Conservation (phyloP, 306 rosid genomes). For the Castanea sativa region DNA sequence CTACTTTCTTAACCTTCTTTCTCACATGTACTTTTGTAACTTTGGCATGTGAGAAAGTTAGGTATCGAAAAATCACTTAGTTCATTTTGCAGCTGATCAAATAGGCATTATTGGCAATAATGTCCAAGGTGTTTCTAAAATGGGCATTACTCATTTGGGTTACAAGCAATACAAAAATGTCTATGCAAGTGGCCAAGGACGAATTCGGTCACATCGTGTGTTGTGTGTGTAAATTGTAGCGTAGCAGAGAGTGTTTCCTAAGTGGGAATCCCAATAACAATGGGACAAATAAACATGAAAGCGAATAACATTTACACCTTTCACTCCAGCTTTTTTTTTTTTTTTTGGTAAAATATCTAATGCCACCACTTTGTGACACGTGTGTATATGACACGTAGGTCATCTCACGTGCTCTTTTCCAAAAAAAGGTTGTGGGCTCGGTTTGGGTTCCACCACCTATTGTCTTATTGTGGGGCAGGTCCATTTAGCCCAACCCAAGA, state of each 20-base stretch:
- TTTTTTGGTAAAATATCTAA: neutral
- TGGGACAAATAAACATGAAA: neutral
- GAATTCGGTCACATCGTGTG: too few relatives aligned
- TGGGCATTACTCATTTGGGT: neutral
- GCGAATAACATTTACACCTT: neutral
- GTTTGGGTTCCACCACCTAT: slow-evolving; percentile 9
- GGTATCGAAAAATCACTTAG: neutral
- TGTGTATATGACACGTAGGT: slow-evolving; percentile 15
- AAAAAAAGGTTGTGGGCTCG: slow-evolving; percentile 4
- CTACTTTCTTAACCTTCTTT: too few relatives aligned
- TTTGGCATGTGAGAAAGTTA: neutral
- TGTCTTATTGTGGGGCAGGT: slow-evolving; percentile 26
- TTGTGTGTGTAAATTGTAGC: neutral
- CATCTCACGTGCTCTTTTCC: slow-evolving; percentile 30
- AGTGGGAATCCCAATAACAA: neutral
- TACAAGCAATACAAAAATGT: neutral
- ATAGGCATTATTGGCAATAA: neutral
- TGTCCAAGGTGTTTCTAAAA: neutral
- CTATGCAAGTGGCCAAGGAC: neutral
- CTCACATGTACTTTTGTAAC: too few relatives aligned
- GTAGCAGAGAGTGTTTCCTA: neutral
- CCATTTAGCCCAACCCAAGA: neutral
- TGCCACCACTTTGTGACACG: slow-evolving; percentile 29
- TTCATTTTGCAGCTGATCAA: neutral
- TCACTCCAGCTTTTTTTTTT: neutral